Evolutionary conservation across 2,329 filamentous ascomycete genomes (phyloP).

Genomic region (Pseudogymnoascus sp.): DNA sequence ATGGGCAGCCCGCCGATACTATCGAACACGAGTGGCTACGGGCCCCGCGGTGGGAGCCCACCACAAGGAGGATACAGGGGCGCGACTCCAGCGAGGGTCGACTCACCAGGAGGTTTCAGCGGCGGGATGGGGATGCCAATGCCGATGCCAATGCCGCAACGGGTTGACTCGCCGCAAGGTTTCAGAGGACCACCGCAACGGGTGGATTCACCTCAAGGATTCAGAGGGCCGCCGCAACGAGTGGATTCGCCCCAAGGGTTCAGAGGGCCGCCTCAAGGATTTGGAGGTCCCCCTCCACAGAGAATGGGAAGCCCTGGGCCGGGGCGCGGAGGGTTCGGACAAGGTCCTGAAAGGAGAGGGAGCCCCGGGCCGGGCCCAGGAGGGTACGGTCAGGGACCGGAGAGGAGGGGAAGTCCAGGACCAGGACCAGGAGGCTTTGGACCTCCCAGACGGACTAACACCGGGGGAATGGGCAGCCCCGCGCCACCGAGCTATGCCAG

Average conservation of each 20-base stretch:
- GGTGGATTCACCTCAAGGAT: not conserved
- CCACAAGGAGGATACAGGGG: not conserved
- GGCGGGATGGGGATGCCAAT: not conserved
- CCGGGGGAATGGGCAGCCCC: conserved; percentile 9
- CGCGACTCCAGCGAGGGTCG: not conserved
- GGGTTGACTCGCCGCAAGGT: not conserved
- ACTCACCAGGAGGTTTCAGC: not conserved
- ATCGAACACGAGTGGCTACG: not conserved
- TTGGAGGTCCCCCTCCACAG: not conserved
- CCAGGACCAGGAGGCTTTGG: not conserved
- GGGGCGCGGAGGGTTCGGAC: not conserved
- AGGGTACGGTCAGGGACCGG: not conserved
- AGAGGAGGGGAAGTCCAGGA: not conserved
- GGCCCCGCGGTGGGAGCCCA: not conserved
- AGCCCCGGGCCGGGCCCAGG: not conserved
- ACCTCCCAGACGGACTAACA: not conserved
- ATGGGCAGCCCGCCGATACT: conserved; percentile 4
- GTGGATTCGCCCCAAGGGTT: not conserved
- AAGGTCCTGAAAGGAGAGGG: not conserved
- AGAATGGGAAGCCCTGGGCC: not conserved
- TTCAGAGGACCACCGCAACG: not conserved
- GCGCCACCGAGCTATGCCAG: conserved; percentile 18
- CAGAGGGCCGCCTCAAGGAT: not conserved
- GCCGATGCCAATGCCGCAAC: not conserved
- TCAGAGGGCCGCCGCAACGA: not conserved